These are phyloP conservation scores for Lentinula novae-zelandiae DNA, from an alignment of 1,284 basidiomycete genomes.

Conservation along the genomic window DNA sequence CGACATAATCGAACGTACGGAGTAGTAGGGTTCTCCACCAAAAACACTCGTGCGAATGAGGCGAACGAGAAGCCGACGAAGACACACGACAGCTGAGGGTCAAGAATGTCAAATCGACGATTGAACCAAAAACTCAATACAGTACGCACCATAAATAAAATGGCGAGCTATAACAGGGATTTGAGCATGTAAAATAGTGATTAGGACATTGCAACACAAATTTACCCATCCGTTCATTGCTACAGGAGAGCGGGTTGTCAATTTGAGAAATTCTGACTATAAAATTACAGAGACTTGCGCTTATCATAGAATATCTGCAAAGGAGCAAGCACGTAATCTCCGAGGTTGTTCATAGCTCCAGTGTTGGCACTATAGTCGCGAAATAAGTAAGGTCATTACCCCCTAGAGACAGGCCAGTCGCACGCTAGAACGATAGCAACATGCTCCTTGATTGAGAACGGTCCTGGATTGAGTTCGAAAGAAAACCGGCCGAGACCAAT, in stretches of 20 bases:
- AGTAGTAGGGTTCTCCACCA: constrained; percentile 23
- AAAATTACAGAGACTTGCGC: constrained; percentile 9
- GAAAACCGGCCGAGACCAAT: constrained; percentile 19
- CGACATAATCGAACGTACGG: constrained; percentile 2
- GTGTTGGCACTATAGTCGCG: constrained; percentile 18
- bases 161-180: constrained; percentile 13
- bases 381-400: neutral
- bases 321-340: constrained; percentile 23
- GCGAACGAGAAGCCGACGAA: constrained; percentile 23
- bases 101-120: neutral
- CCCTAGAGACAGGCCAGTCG: neutral
- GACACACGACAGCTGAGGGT: constrained; percentile 13
- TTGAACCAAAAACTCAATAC: neutral
- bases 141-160: constrained; percentile 22
- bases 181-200: neutral
- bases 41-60: constrained; percentile 19
- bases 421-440: constrained; percentile 44
- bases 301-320: constrained; percentile 20
- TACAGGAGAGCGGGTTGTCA: neutral
- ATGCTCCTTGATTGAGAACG: constrained; percentile 64
- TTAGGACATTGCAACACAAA: neutral
- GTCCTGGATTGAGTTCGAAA: constrained; percentile 26
- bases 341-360: constrained; percentile 23
- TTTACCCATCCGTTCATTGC: constrained; percentile 23
- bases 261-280: neutral